Base-by-base conservation (phyloP, 148 eudicot genomes). In the Nepenthes gracilis region DNA sequence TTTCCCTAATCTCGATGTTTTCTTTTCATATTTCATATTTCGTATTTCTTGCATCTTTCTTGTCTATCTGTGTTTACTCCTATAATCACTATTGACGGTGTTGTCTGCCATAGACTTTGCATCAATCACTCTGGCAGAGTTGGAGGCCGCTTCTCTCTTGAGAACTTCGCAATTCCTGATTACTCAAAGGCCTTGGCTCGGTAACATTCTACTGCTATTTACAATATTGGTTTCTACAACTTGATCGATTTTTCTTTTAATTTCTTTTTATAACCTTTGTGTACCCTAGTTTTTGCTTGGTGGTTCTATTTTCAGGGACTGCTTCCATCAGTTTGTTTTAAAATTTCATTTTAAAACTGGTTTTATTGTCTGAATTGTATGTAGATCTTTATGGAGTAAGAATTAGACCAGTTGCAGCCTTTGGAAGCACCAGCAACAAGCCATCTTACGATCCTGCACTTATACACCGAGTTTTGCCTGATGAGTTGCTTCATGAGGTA, bases 401-500 rank as follows among this genome's bases (percentile, higher is more conserved):
- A 68, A 63, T 91, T 35, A 83, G 79, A 57, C 93, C 97, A 1
- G 91, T 85, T 56, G 84, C 93, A 51, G 88, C 96, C 14, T 83
- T 76, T 74, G 84, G 90, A 35, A 83, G 90, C 65, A 74, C 81
- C 6, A 75, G 77, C 67, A 78, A 78, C 64, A 78, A 77, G 65
- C 85, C 78, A 32, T 35, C 58, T 72, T 52, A 72, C 62, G 97
- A 91, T 77, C 59, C 90, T 33, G 82, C 96, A 6, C 81, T 87
- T 62, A 54, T 91, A 47, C 97, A 91, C 72, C 81, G 85, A 5
- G 71, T 47, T 60, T 68, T 91, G 72, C 97, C 97, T 11, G 97
- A 91, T 72, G 97, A 91, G 78, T 77, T 91, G 63, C 93, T 91
- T 69, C 83, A 77, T 36, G 97, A 91, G 96, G 97, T 90, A 79